A percentile compares a stretch with the other conserved stretches of the same genome.
phyloP scores from a whole-genome alignment of 2,329 filamentous ascomycete species.

The Fusarium poae region DNA sequence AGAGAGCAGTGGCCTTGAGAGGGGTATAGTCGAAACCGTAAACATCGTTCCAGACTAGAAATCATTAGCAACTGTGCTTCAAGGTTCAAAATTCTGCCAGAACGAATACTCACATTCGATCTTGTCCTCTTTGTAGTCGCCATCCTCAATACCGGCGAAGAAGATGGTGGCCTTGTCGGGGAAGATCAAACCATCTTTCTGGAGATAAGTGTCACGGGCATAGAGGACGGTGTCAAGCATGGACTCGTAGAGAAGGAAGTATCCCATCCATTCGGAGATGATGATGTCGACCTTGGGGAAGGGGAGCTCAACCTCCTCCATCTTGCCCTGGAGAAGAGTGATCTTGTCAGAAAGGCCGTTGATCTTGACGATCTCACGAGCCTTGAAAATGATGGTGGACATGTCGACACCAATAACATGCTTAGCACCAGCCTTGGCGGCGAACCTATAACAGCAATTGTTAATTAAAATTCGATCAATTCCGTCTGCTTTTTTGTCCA shows the following conservation, averaged over 20 bases:
- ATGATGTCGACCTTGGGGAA: constrained; percentile 99
- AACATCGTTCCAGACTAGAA: constrained; percentile 96
- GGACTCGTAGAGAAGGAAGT: constrained; percentile 98
- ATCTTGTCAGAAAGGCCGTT: constrained; percentile 97
- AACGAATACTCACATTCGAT: constrained; percentile 83
- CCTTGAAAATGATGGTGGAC: constrained; percentile 99
- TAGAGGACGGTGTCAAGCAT: constrained; percentile 99
- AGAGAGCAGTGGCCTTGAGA: constrained; percentile 91
- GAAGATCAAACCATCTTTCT: constrained; percentile 91
- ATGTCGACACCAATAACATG: constrained; percentile 99
- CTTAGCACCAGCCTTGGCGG: constrained; percentile 94
- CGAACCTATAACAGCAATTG: constrained; percentile 76
- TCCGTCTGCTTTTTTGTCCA: neutral
- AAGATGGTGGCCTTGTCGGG: constrained; percentile 99
- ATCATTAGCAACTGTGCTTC: neutral
- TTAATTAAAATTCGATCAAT: constrained; percentile 24
- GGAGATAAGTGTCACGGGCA: constrained; percentile 91
- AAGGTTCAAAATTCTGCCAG: neutral
- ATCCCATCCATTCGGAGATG: constrained; percentile 99
- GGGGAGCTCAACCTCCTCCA: constrained; percentile 96
- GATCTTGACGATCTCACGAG: constrained; percentile 89
- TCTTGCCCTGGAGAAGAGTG: constrained; percentile 97
- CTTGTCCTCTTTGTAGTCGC: constrained; percentile 99
- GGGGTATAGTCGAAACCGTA: constrained; percentile 98
- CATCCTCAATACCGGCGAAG: constrained; percentile 96